Conservation (phyloP, 148 eudicot species). For the Fallopia convolvulus region DNA sequence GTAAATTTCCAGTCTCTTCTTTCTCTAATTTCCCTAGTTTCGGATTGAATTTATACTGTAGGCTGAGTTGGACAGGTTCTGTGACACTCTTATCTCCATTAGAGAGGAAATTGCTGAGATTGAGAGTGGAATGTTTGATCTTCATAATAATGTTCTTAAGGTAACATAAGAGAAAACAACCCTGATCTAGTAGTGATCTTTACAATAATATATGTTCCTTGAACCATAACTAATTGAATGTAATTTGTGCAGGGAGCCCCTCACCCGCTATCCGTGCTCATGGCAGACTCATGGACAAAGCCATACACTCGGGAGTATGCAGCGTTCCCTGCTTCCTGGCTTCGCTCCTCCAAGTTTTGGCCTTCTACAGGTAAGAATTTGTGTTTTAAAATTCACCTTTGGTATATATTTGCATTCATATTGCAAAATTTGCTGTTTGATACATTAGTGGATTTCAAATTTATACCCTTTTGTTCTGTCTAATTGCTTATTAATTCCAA, state of each 20-base stretch:
- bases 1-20: not conserved
- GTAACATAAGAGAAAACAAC: slow-evolving; percentile 19
- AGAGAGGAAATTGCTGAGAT: slow-evolving; percentile 86
- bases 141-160: slow-evolving; percentile 89
- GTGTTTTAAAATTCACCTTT: not conserved
- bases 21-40: not conserved
- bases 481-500: no score
- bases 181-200: no score
- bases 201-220: no score
- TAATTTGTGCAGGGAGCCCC: slow-evolving; percentile 79
- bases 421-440: not conserved
- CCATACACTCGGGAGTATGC: slow-evolving; percentile 97
- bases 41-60: slow-evolving; percentile 24
- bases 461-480: no score
- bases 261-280: slow-evolving; percentile 85
- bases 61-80: slow-evolving; percentile 94
- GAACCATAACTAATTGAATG: slow-evolving; percentile 9
- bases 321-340: slow-evolving; percentile 94
- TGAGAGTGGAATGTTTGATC: slow-evolving; percentile 85
- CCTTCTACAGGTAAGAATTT: slow-evolving; percentile 60
- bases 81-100: slow-evolving; percentile 91
- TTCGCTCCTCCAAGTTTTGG: slow-evolving; percentile 88
- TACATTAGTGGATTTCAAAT: not conserved
- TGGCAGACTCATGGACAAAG: slow-evolving; percentile 91
- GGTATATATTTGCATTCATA: not conserved